These are phyloP conservation scores for Moesziomyces aphidis DNA, from an alignment of 1,284 basidiomycete genomes.

Conservation along the genomic window DNA sequence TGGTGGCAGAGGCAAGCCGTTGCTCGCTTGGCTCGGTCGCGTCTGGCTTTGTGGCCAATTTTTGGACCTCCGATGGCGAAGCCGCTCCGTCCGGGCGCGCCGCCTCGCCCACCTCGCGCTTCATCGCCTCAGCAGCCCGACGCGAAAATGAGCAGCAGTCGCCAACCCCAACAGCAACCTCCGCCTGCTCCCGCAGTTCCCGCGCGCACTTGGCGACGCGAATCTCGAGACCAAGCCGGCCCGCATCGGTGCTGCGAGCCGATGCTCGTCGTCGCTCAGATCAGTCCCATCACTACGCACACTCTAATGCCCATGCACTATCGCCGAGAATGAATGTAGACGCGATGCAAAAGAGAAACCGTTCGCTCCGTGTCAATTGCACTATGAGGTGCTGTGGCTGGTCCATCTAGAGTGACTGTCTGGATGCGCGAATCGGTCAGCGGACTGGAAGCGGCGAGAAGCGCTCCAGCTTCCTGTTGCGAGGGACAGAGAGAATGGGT, in stretches of 20 bases:
- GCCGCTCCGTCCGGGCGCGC: too few species aligned
- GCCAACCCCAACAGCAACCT: neutral
- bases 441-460: slow-evolving; percentile 32
- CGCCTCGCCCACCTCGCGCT: neutral
- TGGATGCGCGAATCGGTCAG: neutral
- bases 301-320: neutral
- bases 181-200: too few species aligned
- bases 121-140: neutral
- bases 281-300: neutral
- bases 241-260: neutral
- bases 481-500: slow-evolving; percentile 17
- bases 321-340: neutral
- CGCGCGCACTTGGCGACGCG: neutral
- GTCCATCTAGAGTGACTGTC: neutral
- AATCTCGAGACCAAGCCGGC: neutral
- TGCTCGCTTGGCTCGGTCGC: neutral
- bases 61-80: neutral
- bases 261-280: neutral
- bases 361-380: neutral
- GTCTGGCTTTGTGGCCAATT: neutral
- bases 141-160: neutral
- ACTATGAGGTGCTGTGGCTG: neutral
- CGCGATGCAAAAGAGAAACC: too few species aligned
- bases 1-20: neutral
- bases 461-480: slow-evolving; percentile 22